phyloP scores from a whole-genome alignment of 192 early-diverging fungal genomes.

The Coemansia sp. region DNA sequence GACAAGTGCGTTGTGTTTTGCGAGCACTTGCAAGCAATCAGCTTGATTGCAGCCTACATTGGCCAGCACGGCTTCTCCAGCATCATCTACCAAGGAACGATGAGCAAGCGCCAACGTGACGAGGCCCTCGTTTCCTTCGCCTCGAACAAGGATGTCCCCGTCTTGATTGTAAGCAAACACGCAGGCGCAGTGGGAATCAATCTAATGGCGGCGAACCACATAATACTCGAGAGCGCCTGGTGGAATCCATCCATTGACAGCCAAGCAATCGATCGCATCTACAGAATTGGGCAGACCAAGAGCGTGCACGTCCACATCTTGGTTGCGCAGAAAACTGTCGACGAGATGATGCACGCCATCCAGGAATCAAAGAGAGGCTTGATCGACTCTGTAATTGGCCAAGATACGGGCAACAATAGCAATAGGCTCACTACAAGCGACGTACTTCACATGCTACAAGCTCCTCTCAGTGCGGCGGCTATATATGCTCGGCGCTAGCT shows the following conservation, averaged over 20 bases:
- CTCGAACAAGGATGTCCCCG: constrained; percentile 15
- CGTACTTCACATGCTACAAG: neutral
- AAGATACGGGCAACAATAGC: neutral
- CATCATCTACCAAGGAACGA: constrained; percentile 46
- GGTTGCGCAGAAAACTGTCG: constrained; percentile 84
- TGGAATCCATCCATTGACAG: constrained; percentile 91
- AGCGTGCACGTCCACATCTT: constrained; percentile 90
- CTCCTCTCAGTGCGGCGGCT: neutral
- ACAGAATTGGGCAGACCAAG: constrained; percentile 94
- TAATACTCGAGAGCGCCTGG: constrained; percentile 80
- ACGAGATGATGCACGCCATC: constrained; percentile 57
- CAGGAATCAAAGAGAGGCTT: constrained; percentile 20
- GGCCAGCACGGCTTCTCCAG: neutral
- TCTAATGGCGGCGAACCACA: constrained; percentile 60
- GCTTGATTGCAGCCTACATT: neutral
- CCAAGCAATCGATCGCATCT: constrained; percentile 88
- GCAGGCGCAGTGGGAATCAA: constrained; percentile 75
- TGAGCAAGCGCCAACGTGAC: constrained; percentile 37
- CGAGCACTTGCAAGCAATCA: constrained; percentile 5
- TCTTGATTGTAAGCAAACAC: constrained; percentile 67
- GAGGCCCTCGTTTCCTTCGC: constrained; percentile 42
- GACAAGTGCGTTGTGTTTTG: constrained; percentile 30
- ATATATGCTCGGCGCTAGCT: too few relatives aligned
- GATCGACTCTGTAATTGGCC: constrained; percentile 15
- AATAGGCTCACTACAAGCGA: neutral